These are phyloP conservation scores for Theileria orientalis DNA, from an alignment of 169 alveolate species.

Conservation along the genomic window DNA sequence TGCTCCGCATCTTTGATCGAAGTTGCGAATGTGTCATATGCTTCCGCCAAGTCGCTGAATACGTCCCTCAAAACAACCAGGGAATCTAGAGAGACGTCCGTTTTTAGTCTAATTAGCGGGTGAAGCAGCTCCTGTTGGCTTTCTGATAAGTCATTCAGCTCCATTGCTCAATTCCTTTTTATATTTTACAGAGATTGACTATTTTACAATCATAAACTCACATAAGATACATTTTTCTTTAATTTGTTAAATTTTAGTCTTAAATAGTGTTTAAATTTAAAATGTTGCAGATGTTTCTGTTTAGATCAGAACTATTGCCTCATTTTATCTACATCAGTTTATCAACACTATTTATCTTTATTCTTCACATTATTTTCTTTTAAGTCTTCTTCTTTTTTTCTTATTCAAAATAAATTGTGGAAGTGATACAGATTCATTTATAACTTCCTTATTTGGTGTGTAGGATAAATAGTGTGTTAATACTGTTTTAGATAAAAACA, in stretches of 20 bases:
- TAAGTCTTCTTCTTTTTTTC: no score
- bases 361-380: no score
- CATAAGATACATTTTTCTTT: background rate
- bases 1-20: constrained; percentile 32
- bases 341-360: no score
- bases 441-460: no score
- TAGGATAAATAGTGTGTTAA: no score
- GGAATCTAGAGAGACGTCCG: constrained; percentile 40
- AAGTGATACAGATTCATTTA: no score
- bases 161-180: constrained; percentile 14
- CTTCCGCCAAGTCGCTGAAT: constrained; percentile 30
- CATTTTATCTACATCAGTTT: no score
- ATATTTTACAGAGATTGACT: background rate
- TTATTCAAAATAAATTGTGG: no score
- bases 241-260: background rate
- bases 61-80: constrained; percentile 41
- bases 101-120: constrained; percentile 52
- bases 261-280: background rate
- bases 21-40: constrained; percentile 31
- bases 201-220: background rate
- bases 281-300: no score
- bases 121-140: constrained; percentile 55
- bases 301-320: no score
- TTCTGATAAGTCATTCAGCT: constrained; percentile 48
- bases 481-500: no score